phyloP scores from a whole-genome alignment of 768 basidiomycete species.

The Lentinula raphanica region DNA sequence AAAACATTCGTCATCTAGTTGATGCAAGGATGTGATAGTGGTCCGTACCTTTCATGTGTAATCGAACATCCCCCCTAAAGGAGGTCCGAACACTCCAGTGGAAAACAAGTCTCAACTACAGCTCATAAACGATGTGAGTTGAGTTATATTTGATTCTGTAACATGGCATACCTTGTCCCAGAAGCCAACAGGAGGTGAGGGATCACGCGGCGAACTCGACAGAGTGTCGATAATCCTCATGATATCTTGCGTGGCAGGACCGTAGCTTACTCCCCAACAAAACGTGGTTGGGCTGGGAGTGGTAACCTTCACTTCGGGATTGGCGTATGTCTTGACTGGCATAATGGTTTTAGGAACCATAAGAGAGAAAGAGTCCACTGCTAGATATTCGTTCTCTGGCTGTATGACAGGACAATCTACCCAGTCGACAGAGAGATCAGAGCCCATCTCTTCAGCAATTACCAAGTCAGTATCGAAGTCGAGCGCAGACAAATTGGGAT shows the following conservation, averaged over 20 bases:
- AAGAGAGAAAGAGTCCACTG: slow-evolving; percentile 50
- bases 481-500: slow-evolving; percentile 39
- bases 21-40: too few species aligned
- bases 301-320: slow-evolving; percentile 63
- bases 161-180: slow-evolving; percentile 79
- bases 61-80: slow-evolving; percentile 67
- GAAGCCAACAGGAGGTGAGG: slow-evolving; percentile 81
- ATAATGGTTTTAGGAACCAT: slow-evolving; percentile 86
- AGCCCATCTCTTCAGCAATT: slow-evolving; percentile 82
- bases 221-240: slow-evolving; percentile 79
- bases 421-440: slow-evolving; percentile 63
- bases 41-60: slow-evolving; percentile 78
- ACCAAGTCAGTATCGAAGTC: slow-evolving; percentile 75
- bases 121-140: slow-evolving; percentile 1
- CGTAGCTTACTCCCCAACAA: slow-evolving; percentile 87
- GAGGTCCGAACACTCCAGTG: slow-evolving; percentile 74
- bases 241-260: slow-evolving; percentile 81
- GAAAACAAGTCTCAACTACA: slow-evolving; percentile 67
- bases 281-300: slow-evolving; percentile 65
- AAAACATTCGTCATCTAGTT: too few species aligned
- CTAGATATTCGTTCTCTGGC: slow-evolving; percentile 45
- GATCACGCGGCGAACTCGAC: slow-evolving; percentile 71
- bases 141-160: neutral
- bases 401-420: slow-evolving; percentile 62
- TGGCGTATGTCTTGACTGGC: slow-evolving; percentile 91